Conservation (phyloP, 805 yeast species). For the Candida ipomoeae region DNA sequence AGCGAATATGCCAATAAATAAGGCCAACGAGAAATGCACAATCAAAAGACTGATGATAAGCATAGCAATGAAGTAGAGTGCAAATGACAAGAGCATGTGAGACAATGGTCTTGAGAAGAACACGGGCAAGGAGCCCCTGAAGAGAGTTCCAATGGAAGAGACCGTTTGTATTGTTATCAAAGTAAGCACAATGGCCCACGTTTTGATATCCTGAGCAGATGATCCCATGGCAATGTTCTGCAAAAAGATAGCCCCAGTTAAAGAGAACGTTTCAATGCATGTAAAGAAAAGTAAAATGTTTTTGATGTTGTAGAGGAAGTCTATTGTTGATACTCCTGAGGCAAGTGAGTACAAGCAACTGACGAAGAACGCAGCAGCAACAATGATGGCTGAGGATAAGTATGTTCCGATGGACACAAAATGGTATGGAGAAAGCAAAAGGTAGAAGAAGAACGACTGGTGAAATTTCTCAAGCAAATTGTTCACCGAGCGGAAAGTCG, state of each 20-base stretch:
- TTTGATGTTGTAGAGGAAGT: constrained; percentile 22
- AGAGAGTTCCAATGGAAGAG: constrained; percentile 1
- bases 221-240: constrained; percentile 21
- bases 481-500: constrained; percentile 81
- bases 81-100: constrained; percentile 40
- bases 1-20: constrained; percentile 63
- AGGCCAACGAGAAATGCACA: constrained; percentile 79
- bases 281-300: constrained; percentile 26
- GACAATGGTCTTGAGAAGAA: constrained; percentile 21
- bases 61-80: constrained; percentile 57
- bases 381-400: constrained; percentile 75
- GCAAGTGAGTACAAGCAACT: constrained; percentile 59
- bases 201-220: not conserved
- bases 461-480: constrained; percentile 93
- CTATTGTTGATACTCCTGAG: constrained; percentile 31
- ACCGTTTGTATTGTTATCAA: constrained; percentile 5
- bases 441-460: constrained; percentile 92
- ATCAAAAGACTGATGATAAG: constrained; percentile 70
- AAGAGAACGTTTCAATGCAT: constrained; percentile 23
- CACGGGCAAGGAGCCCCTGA: not conserved
- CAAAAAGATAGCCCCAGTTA: constrained; percentile 22
- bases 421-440: constrained; percentile 67
- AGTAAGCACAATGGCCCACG: not conserved
- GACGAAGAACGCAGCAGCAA: constrained; percentile 65
- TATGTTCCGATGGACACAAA: constrained; percentile 95